Evolutionary conservation across 2,329 filamentous ascomycete genomes (phyloP).

Genomic region (Claviceps spartinae): DNA sequence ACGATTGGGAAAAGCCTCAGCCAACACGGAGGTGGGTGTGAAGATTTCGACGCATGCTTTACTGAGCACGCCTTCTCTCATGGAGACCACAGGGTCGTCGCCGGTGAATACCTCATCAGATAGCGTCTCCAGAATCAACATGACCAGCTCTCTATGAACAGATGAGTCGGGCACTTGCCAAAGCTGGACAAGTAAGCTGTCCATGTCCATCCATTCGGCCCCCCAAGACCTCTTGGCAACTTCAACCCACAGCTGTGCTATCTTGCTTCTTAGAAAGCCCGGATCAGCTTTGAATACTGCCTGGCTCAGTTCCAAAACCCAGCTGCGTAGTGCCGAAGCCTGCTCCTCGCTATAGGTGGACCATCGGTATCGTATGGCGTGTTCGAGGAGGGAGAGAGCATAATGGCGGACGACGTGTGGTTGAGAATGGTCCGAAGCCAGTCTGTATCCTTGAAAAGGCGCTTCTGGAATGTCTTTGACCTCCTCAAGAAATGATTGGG

Average conservation of each 20-base stretch:
- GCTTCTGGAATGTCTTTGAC: slow-evolving; percentile 70
- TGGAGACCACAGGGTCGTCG: slow-evolving; percentile 73
- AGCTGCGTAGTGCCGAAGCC: slow-evolving; percentile 53
- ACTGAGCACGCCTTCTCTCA: slow-evolving; percentile 73
- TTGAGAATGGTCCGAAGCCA: slow-evolving; percentile 64
- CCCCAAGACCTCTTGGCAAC: slow-evolving; percentile 87
- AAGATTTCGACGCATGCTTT: slow-evolving; percentile 90
- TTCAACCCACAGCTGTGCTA: slow-evolving; percentile 88
- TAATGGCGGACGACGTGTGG: slow-evolving; percentile 81
- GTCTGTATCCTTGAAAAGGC: slow-evolving; percentile 68
- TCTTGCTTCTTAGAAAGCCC: slow-evolving; percentile 79
- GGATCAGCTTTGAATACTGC: slow-evolving; percentile 60
- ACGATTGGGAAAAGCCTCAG: slow-evolving; percentile 62
- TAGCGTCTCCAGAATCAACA: slow-evolving; percentile 78
- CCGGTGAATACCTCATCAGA: slow-evolving; percentile 90
- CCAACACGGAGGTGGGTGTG: slow-evolving; percentile 62
- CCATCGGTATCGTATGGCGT: slow-evolving; percentile 78
- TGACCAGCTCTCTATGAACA: slow-evolving; percentile 68
- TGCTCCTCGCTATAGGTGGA: slow-evolving; percentile 57
- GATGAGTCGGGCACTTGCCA: slow-evolving; percentile 59
- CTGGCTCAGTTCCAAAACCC: slow-evolving; percentile 68
- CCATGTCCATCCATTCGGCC: slow-evolving; percentile 92
- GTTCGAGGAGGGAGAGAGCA: slow-evolving; percentile 80
- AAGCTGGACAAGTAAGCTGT: slow-evolving; percentile 63
- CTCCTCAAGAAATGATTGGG: slow-evolving; percentile 72